A percentile compares a stretch with the other conserved stretches of the same genome.
phyloP scores from a whole-genome alignment of 345 rosid species.

The Arabidopsis suecica region DNA sequence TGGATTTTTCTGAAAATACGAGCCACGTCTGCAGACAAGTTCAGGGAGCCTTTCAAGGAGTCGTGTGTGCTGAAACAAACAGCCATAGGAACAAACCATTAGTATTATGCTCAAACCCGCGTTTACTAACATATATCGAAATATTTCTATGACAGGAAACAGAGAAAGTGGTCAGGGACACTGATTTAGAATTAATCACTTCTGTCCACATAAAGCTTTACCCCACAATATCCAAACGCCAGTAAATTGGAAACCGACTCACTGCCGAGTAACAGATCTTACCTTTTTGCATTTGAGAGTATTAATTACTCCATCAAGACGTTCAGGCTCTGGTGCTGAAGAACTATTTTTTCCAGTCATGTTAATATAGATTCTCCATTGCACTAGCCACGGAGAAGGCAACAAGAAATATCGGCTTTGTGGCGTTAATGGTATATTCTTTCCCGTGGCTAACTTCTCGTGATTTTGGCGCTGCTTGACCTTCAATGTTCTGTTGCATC shows the following conservation, averaged over 20 bases:
- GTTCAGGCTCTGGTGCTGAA: slow-evolving; percentile 69
- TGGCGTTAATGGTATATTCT: slow-evolving; percentile 60
- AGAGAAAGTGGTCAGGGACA: slow-evolving; percentile 17
- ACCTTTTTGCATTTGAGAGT: slow-evolving; percentile 91
- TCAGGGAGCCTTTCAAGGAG: slow-evolving; percentile 89
- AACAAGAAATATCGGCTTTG: slow-evolving; percentile 71
- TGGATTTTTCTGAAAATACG: slow-evolving; percentile 70
- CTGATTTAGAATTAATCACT: slow-evolving; percentile 14
- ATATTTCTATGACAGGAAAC: slow-evolving; percentile 18
- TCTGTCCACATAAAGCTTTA: slow-evolving; percentile 14
- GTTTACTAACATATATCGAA: slow-evolving; percentile 5
- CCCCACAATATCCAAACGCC: slow-evolving; percentile 11
- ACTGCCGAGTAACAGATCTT: slow-evolving; percentile 28
- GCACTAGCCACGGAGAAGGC: slow-evolving; percentile 81
- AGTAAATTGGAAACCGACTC: slow-evolving; percentile 29
- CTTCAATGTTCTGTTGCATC: slow-evolving; percentile 73
- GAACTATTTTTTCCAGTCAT: slow-evolving; percentile 71
- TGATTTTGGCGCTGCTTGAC: slow-evolving; percentile 86
- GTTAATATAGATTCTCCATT: slow-evolving; percentile 83
- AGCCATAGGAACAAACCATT: slow-evolving; percentile 31
- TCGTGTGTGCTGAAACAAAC: slow-evolving; percentile 65
- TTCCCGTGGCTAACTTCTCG: slow-evolving; percentile 81
- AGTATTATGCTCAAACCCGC: slow-evolving; percentile 23
- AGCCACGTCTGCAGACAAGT: slow-evolving; percentile 70
- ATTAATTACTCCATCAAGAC: slow-evolving; percentile 62